Base-by-base conservation (phyloP, 1,139 yeast species). In the Protomyces gravidus region DNA sequence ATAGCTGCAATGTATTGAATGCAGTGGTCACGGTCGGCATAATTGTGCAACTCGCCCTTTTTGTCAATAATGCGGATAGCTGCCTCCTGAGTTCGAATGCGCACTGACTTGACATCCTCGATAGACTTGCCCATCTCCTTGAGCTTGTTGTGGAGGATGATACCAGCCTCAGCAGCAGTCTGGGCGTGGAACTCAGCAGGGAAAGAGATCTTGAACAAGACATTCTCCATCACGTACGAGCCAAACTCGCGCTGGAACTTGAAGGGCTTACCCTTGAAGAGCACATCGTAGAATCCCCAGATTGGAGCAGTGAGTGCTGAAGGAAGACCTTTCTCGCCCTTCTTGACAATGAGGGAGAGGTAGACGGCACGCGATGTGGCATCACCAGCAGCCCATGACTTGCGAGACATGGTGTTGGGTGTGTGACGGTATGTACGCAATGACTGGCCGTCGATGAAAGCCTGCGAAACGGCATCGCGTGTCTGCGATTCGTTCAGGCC, bases 181-280 rank as follows among this genome's bases (percentile, higher is more conserved):
- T 80, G 85, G n/a, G 84, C 83, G 68, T 81, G 85, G 71, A 80
- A 80, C 69, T 80, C 85, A 25, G 85, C 85, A n/a, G 84, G 84
- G 75, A 76, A 80, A 1, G 83, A 80, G 63, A 81, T 80, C 72
- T 80, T 81, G 72, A 81, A 81, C 58, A 80, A 68, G 17, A 80
- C 80, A 65, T 80, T 80, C 70, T 80, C 84, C 85, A 80, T 81
- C n/a, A 80, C 84, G 66, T 80, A 80, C 2, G 82, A 77, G 48
- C 81, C 82, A 65, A 75, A 80, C 28, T 68, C 71, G 63, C 83
- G 75, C 70, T 80, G 83, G 71, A 81, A 80, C 66, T 73, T 70
- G 71, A 80, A 80, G 50, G 75, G 76, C 60, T 79, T 67, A 45
- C 83, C 82, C 65, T 78, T 75, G 73, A 80, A 80, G 61, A 80